Percentiles rank a stretch among this genome's conserved stretches.
These are phyloP conservation scores for Pistacia integerrima DNA, from an alignment of 345 rosid genomes.

Conservation along the genomic window DNA sequence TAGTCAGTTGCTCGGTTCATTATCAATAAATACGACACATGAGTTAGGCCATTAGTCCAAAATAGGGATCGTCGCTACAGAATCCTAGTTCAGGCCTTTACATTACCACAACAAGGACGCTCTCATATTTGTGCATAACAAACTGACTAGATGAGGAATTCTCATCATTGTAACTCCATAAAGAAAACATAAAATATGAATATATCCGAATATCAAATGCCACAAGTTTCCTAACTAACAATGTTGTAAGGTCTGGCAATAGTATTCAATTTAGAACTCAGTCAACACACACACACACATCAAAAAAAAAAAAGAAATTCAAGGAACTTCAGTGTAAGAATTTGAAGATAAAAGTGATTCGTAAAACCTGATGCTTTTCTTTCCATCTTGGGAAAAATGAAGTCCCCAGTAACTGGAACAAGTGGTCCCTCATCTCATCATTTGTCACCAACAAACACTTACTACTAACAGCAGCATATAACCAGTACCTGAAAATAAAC, in stretches of 20 bases:
- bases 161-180: not conserved
- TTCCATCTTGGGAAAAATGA: slow-evolving; percentile 98
- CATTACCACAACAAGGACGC: not conserved
- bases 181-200: slow-evolving; percentile 3
- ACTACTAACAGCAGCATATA: slow-evolving; percentile 87
- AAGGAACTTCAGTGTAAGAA: too few species aligned
- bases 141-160: not conserved
- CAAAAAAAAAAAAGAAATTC: not conserved
- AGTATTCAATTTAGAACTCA: too few species aligned
- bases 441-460: slow-evolving; percentile 84
- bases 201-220: not conserved
- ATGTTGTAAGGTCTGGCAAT: too few species aligned
- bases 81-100: slow-evolving; percentile 2
- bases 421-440: slow-evolving; percentile 99
- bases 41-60: not conserved
- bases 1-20: too few species aligned
- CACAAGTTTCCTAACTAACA: too few species aligned
- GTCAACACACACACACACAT: too few species aligned
- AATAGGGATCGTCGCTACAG: not conserved
- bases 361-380: slow-evolving; percentile 92
- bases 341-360: too few species aligned
- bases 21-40: too few species aligned
- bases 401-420: slow-evolving; percentile 85
- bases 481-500: slow-evolving; percentile 77
- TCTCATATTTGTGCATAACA: slow-evolving; percentile 2